Conservation (phyloP, 495 filamentous ascomycete genomes). For the Letharia lupina region DNA sequence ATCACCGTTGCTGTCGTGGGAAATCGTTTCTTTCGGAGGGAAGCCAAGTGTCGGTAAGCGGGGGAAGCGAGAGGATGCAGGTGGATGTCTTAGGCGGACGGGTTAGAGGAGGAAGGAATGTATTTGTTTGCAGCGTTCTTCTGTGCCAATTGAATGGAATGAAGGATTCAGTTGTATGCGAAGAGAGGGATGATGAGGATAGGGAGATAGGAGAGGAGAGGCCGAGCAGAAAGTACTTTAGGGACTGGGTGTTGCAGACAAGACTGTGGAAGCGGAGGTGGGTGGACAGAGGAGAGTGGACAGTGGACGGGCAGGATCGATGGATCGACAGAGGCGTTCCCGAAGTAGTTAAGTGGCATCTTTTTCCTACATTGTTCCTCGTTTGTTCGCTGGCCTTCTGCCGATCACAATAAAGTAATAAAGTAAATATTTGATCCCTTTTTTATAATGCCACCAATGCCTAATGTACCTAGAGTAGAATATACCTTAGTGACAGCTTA, state of each 20-base stretch:
- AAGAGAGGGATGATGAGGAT: background rate
- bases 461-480: no score
- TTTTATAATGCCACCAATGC: no score
- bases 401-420: background rate
- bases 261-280: slow-evolving; percentile 1
- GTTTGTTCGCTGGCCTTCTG: background rate
- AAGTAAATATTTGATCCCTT: no score
- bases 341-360: background rate
- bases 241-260: no score
- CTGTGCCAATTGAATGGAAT: background rate
- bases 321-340: background rate
- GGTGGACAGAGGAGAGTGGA: background rate
- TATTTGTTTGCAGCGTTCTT: background rate
- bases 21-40: background rate
- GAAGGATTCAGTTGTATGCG: background rate
- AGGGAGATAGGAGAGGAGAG: background rate
- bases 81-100: background rate
- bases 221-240: background rate
- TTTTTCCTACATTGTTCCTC: background rate
- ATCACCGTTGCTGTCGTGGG: background rate
- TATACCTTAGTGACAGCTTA: background rate
- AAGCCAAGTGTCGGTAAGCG: background rate
- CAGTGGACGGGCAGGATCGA: background rate
- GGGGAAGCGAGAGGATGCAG: background rate
- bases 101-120: background rate